Percentiles rank a stretch among this genome's conserved stretches.
Conservation (phyloP, 495 filamentous ascomycete species). For the Annulohypoxylon nitens region DNA sequence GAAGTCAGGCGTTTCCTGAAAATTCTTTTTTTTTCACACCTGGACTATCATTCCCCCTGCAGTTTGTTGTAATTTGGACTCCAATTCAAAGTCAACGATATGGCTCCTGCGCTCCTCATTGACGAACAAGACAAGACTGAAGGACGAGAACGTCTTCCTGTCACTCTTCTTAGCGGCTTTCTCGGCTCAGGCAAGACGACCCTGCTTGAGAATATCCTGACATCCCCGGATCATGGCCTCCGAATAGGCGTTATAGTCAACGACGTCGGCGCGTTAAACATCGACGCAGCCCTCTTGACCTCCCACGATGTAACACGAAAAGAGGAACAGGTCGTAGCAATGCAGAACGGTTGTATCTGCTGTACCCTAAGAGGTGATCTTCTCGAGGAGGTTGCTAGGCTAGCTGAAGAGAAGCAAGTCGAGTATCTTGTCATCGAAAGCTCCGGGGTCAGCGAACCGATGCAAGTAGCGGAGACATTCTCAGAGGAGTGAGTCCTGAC, state of each 20-base stretch:
- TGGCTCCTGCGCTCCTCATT: constrained; percentile 37
- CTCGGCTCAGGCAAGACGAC: constrained; percentile 69
- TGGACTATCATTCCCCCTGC: not conserved
- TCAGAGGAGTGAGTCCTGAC: constrained; percentile 61
- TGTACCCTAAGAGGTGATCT: constrained; percentile 71
- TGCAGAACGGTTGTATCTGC: constrained; percentile 74
- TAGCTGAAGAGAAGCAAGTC: constrained; percentile 63
- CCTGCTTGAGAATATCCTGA: constrained; percentile 67
- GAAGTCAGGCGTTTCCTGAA: not conserved
- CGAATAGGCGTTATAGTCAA: constrained; percentile 70
- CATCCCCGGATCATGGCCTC: constrained; percentile 64
- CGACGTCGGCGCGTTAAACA: constrained; percentile 69
- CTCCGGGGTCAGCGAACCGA: constrained; percentile 71
- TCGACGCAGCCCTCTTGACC: constrained; percentile 68
- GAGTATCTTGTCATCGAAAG: constrained; percentile 73
- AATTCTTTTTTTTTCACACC: not conserved
- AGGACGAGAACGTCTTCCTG: constrained; percentile 43
- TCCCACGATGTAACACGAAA: constrained; percentile 60
- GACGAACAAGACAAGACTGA: constrained; percentile 13
- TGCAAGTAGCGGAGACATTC: constrained; percentile 74
- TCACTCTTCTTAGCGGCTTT: constrained; percentile 51
- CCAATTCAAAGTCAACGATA: constrained; percentile 1
- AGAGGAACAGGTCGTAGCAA: constrained; percentile 69
- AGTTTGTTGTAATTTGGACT: not conserved
- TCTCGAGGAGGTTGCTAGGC: constrained; percentile 64